Base-by-base conservation (phyloP, 306 rosid genomes). In the Lathyrus sativus region DNA sequence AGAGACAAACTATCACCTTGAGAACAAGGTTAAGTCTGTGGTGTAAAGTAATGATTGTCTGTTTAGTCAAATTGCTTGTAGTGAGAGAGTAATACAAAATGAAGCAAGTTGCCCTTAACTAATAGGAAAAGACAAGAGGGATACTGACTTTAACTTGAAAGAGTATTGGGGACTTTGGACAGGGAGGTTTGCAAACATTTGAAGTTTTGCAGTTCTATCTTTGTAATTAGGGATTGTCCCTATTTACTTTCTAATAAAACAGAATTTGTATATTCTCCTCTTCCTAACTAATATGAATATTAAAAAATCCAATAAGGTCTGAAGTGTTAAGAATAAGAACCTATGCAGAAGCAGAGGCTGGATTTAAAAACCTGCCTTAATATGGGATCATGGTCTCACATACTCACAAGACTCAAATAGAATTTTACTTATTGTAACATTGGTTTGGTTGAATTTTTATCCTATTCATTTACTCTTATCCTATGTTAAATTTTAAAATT, bases 401-500 rank as follows among this genome's bases (percentile, higher is more conserved):
- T 15, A 17, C 56, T 49, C 56, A 3, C 12, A 5, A 51, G 57
- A 18, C 57, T 51, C 15, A 0, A 56, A 29, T 13, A 28, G 11
- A 56, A 17, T 2, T 17, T 9, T n/a, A 29, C 41, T 13, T 56
- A 2, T 28, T 29, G 19, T 13, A 56, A 56, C 14, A 28, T 13
- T 15, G n/a, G 6, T 60, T 33, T 2, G n/a, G 28, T 60, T 37
- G 15, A 9, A 17, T 18, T 35, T 38, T 39, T 35, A 61, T 39
- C 46, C 49, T 4, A 11, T 19, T 17, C 7, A 51, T 67, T 41
- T 35, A 51, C 42, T 49, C 28, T 58, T 31, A 50, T 59, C 45
- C 59, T 59, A 59, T 60, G 24, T 55, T 26, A 43, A 11, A 54
- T 9, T 70, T 62, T 22, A 43, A 41, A 55, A 19, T 61, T 33